These are phyloP conservation scores for Macaranga tanarius DNA, from an alignment of 441 rosid species.

Conservation along the genomic window DNA sequence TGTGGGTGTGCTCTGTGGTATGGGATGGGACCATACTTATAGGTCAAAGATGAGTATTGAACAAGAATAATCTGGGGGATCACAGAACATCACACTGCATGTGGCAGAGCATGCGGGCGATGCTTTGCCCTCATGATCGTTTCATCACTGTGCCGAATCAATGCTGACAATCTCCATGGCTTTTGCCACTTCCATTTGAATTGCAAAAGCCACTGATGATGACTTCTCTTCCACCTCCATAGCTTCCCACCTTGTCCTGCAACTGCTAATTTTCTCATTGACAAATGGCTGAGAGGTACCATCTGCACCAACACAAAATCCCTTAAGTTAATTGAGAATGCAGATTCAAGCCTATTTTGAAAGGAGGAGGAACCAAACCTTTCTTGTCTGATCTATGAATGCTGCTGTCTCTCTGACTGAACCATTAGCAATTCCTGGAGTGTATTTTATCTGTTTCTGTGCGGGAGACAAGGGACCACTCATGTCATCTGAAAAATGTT, in stretches of 20 bases:
- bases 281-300: slow-evolving; percentile 78
- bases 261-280: slow-evolving; percentile 65
- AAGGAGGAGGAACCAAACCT: slow-evolving; percentile 41
- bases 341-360: slow-evolving; percentile 7
- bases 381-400: slow-evolving; percentile 64
- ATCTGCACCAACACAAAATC: slow-evolving; percentile 49
- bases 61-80: slow-evolving; percentile 27
- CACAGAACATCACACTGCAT: slow-evolving; percentile 30
- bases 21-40: slow-evolving; percentile 33
- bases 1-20: slow-evolving; percentile 30
- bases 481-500: slow-evolving; percentile 58
- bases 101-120: slow-evolving; percentile 50
- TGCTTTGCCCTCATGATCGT: slow-evolving; percentile 64
- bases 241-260: slow-evolving; percentile 77
- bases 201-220: slow-evolving; percentile 93
- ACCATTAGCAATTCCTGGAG: slow-evolving; percentile 83
- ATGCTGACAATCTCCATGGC: slow-evolving; percentile 97
- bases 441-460: slow-evolving; percentile 89
- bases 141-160: slow-evolving; percentile 86
- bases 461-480: slow-evolving; percentile 72
- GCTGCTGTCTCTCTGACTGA: slow-evolving; percentile 56
- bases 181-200: slow-evolving; percentile 99
- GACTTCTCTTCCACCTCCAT: slow-evolving; percentile 99
- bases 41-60: slow-evolving; percentile 38
- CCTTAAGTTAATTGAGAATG: slow-evolving; percentile 20